Percentiles rank a stretch among this genome's conserved stretches.
Conservation (phyloP, 495 filamentous ascomycete genomes). For the Xylaria curta region DNA sequence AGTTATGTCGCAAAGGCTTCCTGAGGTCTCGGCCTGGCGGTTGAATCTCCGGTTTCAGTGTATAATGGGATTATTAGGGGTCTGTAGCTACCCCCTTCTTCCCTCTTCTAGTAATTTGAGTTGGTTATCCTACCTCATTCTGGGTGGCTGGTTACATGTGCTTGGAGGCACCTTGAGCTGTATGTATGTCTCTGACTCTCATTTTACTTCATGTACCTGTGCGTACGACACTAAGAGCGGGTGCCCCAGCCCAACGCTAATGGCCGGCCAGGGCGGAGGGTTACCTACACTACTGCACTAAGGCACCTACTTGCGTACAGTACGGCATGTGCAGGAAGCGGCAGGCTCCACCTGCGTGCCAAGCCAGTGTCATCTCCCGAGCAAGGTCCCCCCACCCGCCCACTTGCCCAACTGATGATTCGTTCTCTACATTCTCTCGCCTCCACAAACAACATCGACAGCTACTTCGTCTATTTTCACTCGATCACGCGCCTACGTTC, state of each 20-base stretch:
- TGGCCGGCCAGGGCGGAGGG: not conserved
- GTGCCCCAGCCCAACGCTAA: slow-evolving; percentile 7
- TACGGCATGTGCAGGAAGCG: slow-evolving; percentile 6
- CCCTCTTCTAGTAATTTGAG: not conserved
- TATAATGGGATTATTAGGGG: not conserved
- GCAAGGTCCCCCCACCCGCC: slow-evolving; percentile 11
- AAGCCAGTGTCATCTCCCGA: slow-evolving; percentile 14
- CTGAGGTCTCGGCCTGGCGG: not conserved
- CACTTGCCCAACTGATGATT: slow-evolving; percentile 7
- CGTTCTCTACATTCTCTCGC: slow-evolving; percentile 3
- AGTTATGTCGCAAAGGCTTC: not conserved
- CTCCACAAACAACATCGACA: slow-evolving; percentile 23
- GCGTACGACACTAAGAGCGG: not conserved
- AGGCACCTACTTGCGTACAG: not conserved
- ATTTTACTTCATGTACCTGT: not conserved
- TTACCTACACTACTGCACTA: not conserved
- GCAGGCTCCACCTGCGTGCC: slow-evolving; percentile 3
- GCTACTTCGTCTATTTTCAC: slow-evolving; percentile 10
- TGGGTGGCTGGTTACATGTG: not conserved
- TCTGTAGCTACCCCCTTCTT: no score
- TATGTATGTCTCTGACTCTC: not conserved
- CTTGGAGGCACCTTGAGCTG: not conserved
- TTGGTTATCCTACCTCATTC: not conserved
- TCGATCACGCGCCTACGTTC: slow-evolving; percentile 17
- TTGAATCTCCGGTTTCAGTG: slow-evolving; percentile 10